Evolutionary conservation across 331 rosid species (phyloP), one percentile per base, ranked within the genome.

Genomic region (Erythrophleum ivorense): DNA sequence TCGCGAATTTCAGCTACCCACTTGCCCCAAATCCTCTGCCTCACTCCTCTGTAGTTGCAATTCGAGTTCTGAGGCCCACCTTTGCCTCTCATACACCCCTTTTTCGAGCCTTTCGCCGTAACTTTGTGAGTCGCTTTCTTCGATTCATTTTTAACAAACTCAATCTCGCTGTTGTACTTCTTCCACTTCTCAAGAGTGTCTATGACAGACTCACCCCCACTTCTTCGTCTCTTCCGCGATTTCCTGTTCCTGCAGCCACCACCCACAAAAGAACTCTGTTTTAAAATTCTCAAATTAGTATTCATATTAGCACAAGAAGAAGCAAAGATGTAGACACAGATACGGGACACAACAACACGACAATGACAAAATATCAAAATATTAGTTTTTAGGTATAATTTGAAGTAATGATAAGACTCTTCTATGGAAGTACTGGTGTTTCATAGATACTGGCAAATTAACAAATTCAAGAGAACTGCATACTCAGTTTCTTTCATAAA

Each of bases 1-100:
- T 91, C 94, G 2, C 98, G 87, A 65, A 95, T 95, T 75, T 95
- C 99, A 18, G 97, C 91, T 2, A 93, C 98, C 98, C 99, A 95
- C 52, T 92, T 95, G 0, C 99, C 98, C 99, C 97, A 93, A 87
- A 90, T 90, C 89, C 98, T 92, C 83, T 93, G 97, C 33, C 99
- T 83, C 60, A 93, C 98, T 9, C 99, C 99, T 84, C 99, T 89
- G 73, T 81, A 95, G 24, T 79, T 85, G 81, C 87, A 91, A 46
- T 79, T 87, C 1, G 93, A 87, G 75, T 95, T 95, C 77, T 95
- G 88, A 18, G 98, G 97, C 19, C 98, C 99, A 0, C 97, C 98
- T 90, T 95, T 93, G n/a, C 99, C 98, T 71, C 80, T 76, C 98
- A 93, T 95, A 71, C 98, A 90, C 4, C 99, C 99, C 64, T 93